A percentile compares a stretch with the other conserved stretches of the same genome.
These are phyloP conservation scores for Septoria linicola DNA, from an alignment of 2,329 filamentous ascomycete genomes.

Conservation along the genomic window DNA sequence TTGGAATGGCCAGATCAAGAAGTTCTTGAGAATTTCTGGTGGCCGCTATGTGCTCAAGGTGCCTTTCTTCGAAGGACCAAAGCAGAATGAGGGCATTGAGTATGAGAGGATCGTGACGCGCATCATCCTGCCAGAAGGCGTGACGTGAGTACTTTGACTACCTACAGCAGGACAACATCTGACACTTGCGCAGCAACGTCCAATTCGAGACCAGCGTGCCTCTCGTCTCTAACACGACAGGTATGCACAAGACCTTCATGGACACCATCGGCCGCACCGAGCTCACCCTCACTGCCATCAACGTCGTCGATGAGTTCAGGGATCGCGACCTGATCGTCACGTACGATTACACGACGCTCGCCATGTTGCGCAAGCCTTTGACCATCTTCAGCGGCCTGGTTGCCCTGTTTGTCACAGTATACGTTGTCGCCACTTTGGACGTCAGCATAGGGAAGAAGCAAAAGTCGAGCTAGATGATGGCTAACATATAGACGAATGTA, in stretches of 20 bases:
- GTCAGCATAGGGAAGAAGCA: slow-evolving; percentile 65
- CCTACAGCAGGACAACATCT: background rate
- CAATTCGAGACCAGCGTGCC: slow-evolving; percentile 75
- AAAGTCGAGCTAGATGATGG: slow-evolving; percentile 16
- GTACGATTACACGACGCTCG: slow-evolving; percentile 77
- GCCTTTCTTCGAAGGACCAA: slow-evolving; percentile 90
- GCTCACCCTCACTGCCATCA: slow-evolving; percentile 75
- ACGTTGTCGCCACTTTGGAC: slow-evolving; percentile 74
- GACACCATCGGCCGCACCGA: slow-evolving; percentile 87
- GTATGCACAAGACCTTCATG: slow-evolving; percentile 83
- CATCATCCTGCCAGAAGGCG: slow-evolving; percentile 86
- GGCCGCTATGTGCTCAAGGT: slow-evolving; percentile 84
- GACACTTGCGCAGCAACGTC: slow-evolving; percentile 62
- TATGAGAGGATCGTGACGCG: slow-evolving; percentile 79
- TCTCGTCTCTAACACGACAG: slow-evolving; percentile 59
- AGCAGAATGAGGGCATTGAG: slow-evolving; percentile 77
- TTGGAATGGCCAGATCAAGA: slow-evolving; percentile 84
- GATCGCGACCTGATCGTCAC: slow-evolving; percentile 80
- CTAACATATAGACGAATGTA: slow-evolving; percentile 18
- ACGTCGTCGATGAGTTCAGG: slow-evolving; percentile 86
- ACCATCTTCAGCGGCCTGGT: slow-evolving; percentile 73
- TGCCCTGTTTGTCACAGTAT: slow-evolving; percentile 71
- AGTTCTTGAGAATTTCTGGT: slow-evolving; percentile 67
- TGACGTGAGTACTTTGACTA: slow-evolving; percentile 60
- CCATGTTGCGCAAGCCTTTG: slow-evolving; percentile 80